phyloP scores from a whole-genome alignment of 2,329 filamentous ascomycete genomes.

The Cadophora sp. region DNA sequence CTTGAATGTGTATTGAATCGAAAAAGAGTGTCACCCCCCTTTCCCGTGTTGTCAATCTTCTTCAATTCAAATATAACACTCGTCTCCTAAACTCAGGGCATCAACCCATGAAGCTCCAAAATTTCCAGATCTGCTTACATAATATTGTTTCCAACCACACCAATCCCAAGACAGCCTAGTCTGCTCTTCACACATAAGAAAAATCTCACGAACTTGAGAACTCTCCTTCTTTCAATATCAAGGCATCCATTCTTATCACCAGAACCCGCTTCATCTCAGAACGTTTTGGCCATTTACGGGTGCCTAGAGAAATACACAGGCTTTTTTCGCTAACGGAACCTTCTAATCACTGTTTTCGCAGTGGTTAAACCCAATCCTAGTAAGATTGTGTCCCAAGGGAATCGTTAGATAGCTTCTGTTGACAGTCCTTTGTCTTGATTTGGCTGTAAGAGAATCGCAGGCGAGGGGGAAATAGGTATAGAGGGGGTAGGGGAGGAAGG shows the following conservation, averaged over 20 bases:
- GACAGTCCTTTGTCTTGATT: constrained; percentile 59
- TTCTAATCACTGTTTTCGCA: constrained; percentile 59
- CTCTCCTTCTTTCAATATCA: constrained; percentile 51
- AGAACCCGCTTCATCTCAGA: constrained; percentile 74
- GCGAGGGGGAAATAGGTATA: too few relatives aligned
- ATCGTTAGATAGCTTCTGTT: constrained; percentile 98
- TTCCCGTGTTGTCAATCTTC: constrained; percentile 2
- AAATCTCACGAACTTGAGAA: constrained; percentile 37
- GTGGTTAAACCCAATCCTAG: constrained; percentile 6
- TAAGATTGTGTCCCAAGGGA: constrained; percentile 61
- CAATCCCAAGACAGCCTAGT: constrained; percentile 22
- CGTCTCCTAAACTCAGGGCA: background rate
- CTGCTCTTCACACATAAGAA: background rate
- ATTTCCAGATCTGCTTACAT: constrained; percentile 26
- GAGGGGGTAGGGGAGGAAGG: background rate
- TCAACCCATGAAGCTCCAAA: constrained; percentile 11
- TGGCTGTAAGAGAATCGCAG: too few relatives aligned
- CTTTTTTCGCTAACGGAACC: constrained; percentile 99
- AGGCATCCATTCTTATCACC: constrained; percentile 95
- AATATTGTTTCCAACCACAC: constrained; percentile 3
- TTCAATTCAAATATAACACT: constrained; percentile 3
- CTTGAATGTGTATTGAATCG: constrained; percentile 21
- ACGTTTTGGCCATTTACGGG: constrained; percentile 89
- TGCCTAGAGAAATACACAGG: constrained; percentile 84
- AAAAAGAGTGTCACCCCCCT: background rate